Evolutionary conservation across 2,329 filamentous ascomycete genomes (phyloP), one percentile per base, ranked within the genome.

Genomic region (Huntiella moniliformis): DNA sequence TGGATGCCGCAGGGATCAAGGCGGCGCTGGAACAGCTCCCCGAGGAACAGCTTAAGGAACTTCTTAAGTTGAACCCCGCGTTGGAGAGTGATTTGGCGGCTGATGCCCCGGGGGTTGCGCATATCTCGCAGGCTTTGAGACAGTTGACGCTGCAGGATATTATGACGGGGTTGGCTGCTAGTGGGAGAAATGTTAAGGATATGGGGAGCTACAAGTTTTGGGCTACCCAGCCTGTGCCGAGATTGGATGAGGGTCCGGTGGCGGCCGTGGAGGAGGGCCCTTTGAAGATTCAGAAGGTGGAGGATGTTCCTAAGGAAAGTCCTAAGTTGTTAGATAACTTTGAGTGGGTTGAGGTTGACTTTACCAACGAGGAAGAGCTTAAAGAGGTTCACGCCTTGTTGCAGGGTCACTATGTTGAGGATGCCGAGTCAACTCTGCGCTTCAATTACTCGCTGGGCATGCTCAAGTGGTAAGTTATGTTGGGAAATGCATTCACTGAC

Each of bases 151-250:
- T 83, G 46, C 71, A 77, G 57, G 78, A 84, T 52, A 74, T 83
- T 57, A 74, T 84, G 71, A 82, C 80, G 1, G 79, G 80, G 0
- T 62, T 83, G 56, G 80, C 86, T 12, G 68, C 83, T 5, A 77
- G 74, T 51, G 82, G 82, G 47, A 92, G 91, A 70, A 93, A 93
- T 57, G 79, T 77, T 55, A 95, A 94, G 67, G 87, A 95, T 58
- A 94, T 95, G 85, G 86, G 80, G 5, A 83, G 79, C 49, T 95
- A 96, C 71, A 95, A 93, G 64, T 98, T 98, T 67, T 98, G 91
- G 91, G 79, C 85, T 61, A 98, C 91, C 40, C 91, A 98, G 62
- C 91, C 91, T 1, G 91, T 98, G 49, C 82, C 83, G 43, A 79
- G 79, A 57, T 94, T 96, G 57, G 79, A 73, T 55, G 67, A 78